Conservation (phyloP, 805 yeast species). For the Candida dajiaensis region DNA sequence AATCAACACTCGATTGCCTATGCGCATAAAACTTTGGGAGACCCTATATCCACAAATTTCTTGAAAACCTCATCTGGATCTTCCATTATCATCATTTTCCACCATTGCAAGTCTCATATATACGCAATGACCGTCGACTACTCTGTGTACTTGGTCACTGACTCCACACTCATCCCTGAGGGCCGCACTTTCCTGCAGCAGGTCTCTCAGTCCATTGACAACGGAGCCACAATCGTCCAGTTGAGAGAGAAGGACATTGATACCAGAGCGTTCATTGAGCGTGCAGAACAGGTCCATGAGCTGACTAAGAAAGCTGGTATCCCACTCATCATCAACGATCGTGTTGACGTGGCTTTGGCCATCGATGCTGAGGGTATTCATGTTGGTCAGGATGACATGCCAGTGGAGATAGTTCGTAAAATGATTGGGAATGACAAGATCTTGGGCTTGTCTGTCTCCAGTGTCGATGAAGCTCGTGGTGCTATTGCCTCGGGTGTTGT, state of each 20-base stretch:
- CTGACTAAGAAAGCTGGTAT: slow-evolving; percentile 54
- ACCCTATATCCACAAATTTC: not conserved
- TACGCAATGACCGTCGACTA: slow-evolving; percentile 34
- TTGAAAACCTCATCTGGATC: not conserved
- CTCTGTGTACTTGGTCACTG: slow-evolving; percentile 73
- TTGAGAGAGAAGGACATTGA: slow-evolving; percentile 71
- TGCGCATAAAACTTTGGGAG: not conserved
- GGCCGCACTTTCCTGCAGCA: slow-evolving; percentile 51
- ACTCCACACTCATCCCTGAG: slow-evolving; percentile 66
- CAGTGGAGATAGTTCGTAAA: slow-evolving; percentile 43
- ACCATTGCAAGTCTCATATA: not conserved
- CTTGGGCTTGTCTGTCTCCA: slow-evolving; percentile 71
- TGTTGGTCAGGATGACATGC: slow-evolving; percentile 89
- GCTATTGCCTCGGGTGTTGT: slow-evolving; percentile 42
- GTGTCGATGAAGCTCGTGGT: slow-evolving; percentile 45
- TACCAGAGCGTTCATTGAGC: slow-evolving; percentile 58
- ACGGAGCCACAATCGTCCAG: slow-evolving; percentile 80
- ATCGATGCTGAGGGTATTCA: slow-evolving; percentile 89
- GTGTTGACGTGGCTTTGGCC: slow-evolving; percentile 86
- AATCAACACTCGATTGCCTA: not conserved
- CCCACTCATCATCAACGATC: slow-evolving; percentile 80
- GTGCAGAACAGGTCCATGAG: slow-evolving; percentile 55
- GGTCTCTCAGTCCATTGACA: slow-evolving; percentile 54
- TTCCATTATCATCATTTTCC: not conserved
- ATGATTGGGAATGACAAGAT: slow-evolving; percentile 70